Evolutionary conservation across 257 asterid species (phyloP), one percentile per base, ranked within the genome.

Genomic region (Petunia secreta): DNA sequence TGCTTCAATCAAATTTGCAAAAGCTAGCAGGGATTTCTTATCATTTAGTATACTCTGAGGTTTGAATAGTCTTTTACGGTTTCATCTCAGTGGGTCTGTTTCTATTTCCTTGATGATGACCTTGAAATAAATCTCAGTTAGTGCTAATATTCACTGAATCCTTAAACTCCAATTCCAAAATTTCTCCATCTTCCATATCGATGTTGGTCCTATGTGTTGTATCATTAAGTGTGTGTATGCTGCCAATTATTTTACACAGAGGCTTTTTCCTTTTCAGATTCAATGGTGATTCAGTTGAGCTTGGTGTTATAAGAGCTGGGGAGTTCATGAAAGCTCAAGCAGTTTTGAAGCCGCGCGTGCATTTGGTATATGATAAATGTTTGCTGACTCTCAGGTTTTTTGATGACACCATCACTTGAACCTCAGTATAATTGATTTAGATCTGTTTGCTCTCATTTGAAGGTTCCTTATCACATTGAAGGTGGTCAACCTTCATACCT

Each of bases 381-480:
- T 52, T 57, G 44, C 79, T 85, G 80, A 74, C 25, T 57, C 69
- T 39, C 52, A 40, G 81, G 75, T 43, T 60, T 57, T 63, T 76
- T 69, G 64, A 54, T 41, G 55, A 84, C 10, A 25, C 46, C 60
- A 50, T 63, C 75, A 74, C 79, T 83, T 79, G 63, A 10, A 58
- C 37, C n/a, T 16, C 52, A 80, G 74, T 36, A 62, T 69, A 52
- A 82, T 43, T 82, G 63, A 85, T 71, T 67, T 55, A 41, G 67
- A 80, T 67, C 69, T 52, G 58, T 76, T 85, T 85, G 69, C 71
- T 79, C 43, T 76, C 77, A 58, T 85, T 75, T 85, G 86, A 78
- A 95, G 99, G 99, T 95, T 60, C 99, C 99, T 37, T 95, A 89
- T 87, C 97, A 93, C 82, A 92, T 93, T 77, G 98, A 95, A 85